Evolutionary conservation across 495 filamentous ascomycete species (phyloP).

Genomic region (Achaetomiella virescens): DNA sequence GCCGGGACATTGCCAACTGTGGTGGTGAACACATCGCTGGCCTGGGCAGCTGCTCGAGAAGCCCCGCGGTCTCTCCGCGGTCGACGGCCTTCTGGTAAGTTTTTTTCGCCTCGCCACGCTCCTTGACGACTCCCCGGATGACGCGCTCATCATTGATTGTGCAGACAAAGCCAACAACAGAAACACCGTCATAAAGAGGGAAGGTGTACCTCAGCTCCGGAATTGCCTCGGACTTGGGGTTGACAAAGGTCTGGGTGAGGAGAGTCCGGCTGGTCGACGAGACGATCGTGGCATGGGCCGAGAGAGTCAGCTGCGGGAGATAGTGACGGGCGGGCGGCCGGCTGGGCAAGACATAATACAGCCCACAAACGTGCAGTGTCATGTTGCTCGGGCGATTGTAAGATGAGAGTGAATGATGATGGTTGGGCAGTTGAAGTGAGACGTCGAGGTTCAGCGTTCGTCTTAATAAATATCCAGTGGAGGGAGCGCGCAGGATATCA

Average conservation of each 20-base stretch:
- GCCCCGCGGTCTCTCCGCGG: slow-evolving; percentile 52
- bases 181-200: slow-evolving; percentile 61
- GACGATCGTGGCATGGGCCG: slow-evolving; percentile 48
- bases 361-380: slow-evolving; percentile 18
- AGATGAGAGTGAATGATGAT: too few species aligned
- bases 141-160: slow-evolving; percentile 41
- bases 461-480: too few species aligned
- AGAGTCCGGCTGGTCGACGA: slow-evolving; percentile 51
- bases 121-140: slow-evolving; percentile 56
- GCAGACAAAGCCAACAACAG: slow-evolving; percentile 57
- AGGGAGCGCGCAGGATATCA: too few species aligned
- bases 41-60: slow-evolving; percentile 54
- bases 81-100: slow-evolving; percentile 50
- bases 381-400: too few species aligned
- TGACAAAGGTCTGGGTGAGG: slow-evolving; percentile 57
- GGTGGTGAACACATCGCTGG: slow-evolving; percentile 58
- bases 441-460: too few species aligned
- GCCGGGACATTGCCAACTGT: slow-evolving; percentile 59
- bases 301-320: slow-evolving; percentile 49
- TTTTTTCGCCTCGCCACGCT: slow-evolving; percentile 49
- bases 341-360: slow-evolving; percentile 19
- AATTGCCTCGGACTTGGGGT: slow-evolving; percentile 33
- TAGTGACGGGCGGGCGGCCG: slow-evolving; percentile 26
- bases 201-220: slow-evolving; percentile 56
- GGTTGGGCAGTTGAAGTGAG: not conserved